A percentile compares a stretch with the other conserved stretches of the same genome.
Evolutionary conservation across 495 filamentous ascomycete genomes (phyloP).

Genomic region (Echria macrotheca): DNA sequence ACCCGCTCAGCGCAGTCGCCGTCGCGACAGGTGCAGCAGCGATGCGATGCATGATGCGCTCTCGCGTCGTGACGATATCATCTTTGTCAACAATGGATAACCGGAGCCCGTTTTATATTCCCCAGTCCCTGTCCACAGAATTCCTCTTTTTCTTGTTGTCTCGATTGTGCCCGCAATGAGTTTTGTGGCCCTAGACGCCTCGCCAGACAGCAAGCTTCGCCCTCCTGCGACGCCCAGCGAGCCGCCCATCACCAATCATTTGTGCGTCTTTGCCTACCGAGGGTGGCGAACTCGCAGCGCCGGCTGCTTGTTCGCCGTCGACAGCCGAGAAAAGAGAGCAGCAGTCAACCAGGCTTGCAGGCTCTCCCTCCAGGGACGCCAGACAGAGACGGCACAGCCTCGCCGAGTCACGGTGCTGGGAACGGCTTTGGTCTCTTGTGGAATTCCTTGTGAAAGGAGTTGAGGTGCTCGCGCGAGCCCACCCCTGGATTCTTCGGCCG

Average conservation of each 20-base stretch:
- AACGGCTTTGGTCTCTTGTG: background rate
- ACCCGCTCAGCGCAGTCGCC: background rate
- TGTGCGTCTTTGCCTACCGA: background rate
- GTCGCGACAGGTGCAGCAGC: background rate
- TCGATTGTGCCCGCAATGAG: background rate
- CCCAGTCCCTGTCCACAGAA: background rate
- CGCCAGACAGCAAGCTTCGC: constrained; percentile 3
- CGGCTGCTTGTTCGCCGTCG: constrained; percentile 21
- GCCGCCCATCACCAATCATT: constrained; percentile 8
- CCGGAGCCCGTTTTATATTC: too few species aligned
- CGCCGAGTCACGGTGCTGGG: constrained; percentile 16
- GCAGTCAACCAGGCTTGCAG: too few species aligned
- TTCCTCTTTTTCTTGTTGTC: background rate
- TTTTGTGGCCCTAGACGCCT: background rate
- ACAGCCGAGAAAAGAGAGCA: constrained; percentile 14
- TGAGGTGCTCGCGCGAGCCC: too few species aligned
- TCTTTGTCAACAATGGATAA: constrained; percentile 3
- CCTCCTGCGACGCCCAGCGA: constrained; percentile 3
- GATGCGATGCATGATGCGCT: background rate
- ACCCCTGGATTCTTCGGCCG: too few species aligned
- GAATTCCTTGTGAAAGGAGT: background rate
- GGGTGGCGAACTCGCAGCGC: constrained; percentile 17
- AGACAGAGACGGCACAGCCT: constrained; percentile 13
- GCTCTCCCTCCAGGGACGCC: too few species aligned
- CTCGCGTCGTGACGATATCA: background rate